Conservation (phyloP, 2,329 filamentous ascomycete genomes). For the Aspergillus versicolor region DNA sequence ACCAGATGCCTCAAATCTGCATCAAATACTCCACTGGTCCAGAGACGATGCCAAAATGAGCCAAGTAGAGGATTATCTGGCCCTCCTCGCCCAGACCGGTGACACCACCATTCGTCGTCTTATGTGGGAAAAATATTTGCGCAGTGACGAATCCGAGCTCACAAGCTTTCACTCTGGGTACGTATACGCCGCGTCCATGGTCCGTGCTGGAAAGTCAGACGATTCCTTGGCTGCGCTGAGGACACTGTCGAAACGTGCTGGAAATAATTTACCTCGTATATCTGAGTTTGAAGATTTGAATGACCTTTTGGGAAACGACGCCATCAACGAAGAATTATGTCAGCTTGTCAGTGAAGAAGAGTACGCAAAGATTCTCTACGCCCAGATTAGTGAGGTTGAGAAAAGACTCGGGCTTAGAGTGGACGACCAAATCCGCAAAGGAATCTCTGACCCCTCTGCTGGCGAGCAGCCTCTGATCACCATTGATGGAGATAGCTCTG, state of each 20-base stretch:
- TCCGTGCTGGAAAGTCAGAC: conserved; percentile 21
- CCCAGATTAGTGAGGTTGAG: conserved; percentile 30
- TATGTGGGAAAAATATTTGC: conserved; percentile 25
- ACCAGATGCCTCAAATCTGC: conserved; percentile 13
- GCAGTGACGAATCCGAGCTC: background rate
- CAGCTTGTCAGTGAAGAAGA: conserved; percentile 24
- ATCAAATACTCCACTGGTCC: conserved; percentile 21
- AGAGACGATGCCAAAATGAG: background rate
- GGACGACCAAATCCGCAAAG: conserved; percentile 22
- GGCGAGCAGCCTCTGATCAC: conserved; percentile 24
- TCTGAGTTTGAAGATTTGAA: conserved; percentile 21
- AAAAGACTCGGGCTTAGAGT: conserved; percentile 32
- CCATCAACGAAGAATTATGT: conserved; percentile 22
- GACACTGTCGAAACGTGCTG: conserved; percentile 22
- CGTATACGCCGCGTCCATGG: conserved; percentile 24
- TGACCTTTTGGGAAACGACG: conserved; percentile 21
- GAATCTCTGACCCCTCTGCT: conserved; percentile 15
- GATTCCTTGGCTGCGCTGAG: conserved; percentile 26
- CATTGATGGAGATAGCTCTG: conserved; percentile 25
- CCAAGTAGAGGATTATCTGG: conserved; percentile 21
- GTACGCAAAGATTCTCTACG: conserved; percentile 25
- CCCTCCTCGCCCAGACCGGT: conserved; percentile 27
- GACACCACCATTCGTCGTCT: conserved; percentile 20
- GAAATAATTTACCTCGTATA: conserved; percentile 25
- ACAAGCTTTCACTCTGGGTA: conserved; percentile 21